Evolutionary conservation across 108 stramenopile genomes (phyloP).

Genomic region (Stephanodiscus triporus): DNA sequence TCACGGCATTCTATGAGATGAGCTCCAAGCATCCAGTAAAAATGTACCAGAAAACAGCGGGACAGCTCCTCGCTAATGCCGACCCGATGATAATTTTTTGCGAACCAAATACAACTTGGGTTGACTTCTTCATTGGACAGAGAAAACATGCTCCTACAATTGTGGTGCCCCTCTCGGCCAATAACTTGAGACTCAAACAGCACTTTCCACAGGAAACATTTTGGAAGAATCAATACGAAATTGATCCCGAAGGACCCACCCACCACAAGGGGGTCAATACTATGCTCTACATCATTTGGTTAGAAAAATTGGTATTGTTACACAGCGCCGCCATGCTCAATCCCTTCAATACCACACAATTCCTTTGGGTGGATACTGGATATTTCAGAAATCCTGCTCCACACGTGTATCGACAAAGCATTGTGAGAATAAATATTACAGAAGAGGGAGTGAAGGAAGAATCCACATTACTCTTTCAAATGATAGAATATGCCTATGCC

Average conservation of each 20-base stretch:
- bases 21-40: constrained; percentile 47
- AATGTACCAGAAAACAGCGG: constrained; percentile 45
- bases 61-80: constrained; percentile 37
- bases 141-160: constrained; percentile 50
- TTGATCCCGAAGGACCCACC: constrained; percentile 49
- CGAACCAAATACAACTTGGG: constrained; percentile 46
- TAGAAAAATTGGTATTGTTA: constrained; percentile 49
- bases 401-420: constrained; percentile 42
- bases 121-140: constrained; percentile 41
- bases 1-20: constrained; percentile 57
- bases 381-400: constrained; percentile 53
- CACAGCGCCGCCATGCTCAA: constrained; percentile 54
- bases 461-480: constrained; percentile 40
- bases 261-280: constrained; percentile 51
- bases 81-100: constrained; percentile 59
- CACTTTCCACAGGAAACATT: constrained; percentile 47
- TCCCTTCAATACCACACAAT: constrained; percentile 52
- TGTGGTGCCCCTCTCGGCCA: constrained; percentile 39
- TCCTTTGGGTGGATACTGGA: constrained; percentile 51
- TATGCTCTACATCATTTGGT: constrained; percentile 50
- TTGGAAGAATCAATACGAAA: constrained; percentile 56
- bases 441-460: constrained; percentile 48
- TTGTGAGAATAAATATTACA: constrained; percentile 46
- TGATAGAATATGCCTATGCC: constrained; percentile 34
- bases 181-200: constrained; percentile 31